Evolutionary conservation across 768 basidiomycete genomes (phyloP).

Genomic region (Trametes villosa): DNA sequence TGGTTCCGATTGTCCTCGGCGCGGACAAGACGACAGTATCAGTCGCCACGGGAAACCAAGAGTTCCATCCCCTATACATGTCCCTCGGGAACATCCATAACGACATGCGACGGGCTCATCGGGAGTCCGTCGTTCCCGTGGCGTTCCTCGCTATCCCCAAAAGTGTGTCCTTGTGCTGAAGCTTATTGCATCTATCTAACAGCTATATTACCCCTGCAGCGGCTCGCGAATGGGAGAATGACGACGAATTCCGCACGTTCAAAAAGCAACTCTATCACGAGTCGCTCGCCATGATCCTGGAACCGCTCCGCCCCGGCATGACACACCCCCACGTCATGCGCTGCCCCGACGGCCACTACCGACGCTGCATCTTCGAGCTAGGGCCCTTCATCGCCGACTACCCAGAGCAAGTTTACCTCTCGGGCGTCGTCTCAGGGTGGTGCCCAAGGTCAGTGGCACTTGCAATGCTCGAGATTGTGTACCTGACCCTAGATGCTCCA

Average conservation of each 20-base stretch:
- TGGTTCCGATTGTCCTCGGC: conserved; percentile 28
- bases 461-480: too few relatives aligned
- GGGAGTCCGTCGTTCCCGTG: conserved; percentile 29
- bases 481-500: too few relatives aligned
- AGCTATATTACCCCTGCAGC: conserved; percentile 5
- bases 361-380: conserved; percentile 34
- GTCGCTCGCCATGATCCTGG: conserved; percentile 16
- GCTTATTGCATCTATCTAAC: background rate
- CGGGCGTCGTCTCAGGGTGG: conserved; percentile 35
- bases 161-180: conserved; percentile 24
- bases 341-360: conserved; percentile 42
- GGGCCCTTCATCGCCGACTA: conserved; percentile 45
- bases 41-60: conserved; percentile 29
- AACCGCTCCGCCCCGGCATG: conserved; percentile 13
- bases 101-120: conserved; percentile 28
- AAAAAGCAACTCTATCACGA: conserved; percentile 27
- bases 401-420: conserved; percentile 41
- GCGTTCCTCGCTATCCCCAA: conserved; percentile 38
- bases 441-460: conserved; percentile 30
- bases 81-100: conserved; percentile 32
- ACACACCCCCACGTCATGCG: conserved; percentile 27
- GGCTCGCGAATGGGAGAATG: conserved; percentile 15
- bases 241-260: conserved; percentile 22
- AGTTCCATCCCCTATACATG: conserved; percentile 32
- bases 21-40: conserved; percentile 36